These are phyloP conservation scores for Neonectria hederae DNA, from an alignment of 2,329 filamentous ascomycete genomes.

Conservation along the genomic window DNA sequence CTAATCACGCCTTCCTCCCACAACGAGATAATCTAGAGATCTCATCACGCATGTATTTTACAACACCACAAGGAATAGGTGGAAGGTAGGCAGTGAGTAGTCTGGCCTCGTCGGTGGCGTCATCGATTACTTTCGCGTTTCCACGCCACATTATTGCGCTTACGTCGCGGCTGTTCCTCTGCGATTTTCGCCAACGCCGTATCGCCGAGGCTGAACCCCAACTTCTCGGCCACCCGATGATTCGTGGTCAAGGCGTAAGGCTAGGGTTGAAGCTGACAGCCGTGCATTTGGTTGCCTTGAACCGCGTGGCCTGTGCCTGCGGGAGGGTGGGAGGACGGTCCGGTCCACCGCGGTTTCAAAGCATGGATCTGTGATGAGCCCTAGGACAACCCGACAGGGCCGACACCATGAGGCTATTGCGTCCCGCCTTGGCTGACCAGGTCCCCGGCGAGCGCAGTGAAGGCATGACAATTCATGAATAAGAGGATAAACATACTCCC, in stretches of 20 bases:
- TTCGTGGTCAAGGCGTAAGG: neutral
- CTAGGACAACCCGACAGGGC: neutral
- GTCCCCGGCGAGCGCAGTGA: neutral
- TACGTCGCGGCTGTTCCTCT: neutral
- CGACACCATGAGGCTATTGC: conserved; percentile 1
- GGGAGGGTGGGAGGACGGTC: conserved; percentile 32
- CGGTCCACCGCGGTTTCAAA: conserved; percentile 31
- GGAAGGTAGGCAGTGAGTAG: too few species aligned
- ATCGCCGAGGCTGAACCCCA: neutral
- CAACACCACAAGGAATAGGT: too few species aligned
- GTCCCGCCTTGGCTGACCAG: conserved; percentile 15
- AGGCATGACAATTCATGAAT: neutral
- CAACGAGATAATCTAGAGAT: neutral
- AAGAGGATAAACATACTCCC: neutral
- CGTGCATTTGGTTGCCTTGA: neutral
- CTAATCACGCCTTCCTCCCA: too few species aligned
- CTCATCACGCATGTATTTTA: conserved; percentile 7
- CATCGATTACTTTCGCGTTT: conserved; percentile 23
- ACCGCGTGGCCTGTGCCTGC: conserved; percentile 16
- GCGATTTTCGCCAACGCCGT: neutral
- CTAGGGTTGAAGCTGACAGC: neutral
- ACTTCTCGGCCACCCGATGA: neutral
- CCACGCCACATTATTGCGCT: neutral
- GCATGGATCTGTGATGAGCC: conserved; percentile 3
- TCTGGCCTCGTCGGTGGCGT: conserved; percentile 14